Evolutionary conservation across 2,329 filamentous ascomycete species (phyloP).

Genomic region (Arthrinium phaeospermum): DNA sequence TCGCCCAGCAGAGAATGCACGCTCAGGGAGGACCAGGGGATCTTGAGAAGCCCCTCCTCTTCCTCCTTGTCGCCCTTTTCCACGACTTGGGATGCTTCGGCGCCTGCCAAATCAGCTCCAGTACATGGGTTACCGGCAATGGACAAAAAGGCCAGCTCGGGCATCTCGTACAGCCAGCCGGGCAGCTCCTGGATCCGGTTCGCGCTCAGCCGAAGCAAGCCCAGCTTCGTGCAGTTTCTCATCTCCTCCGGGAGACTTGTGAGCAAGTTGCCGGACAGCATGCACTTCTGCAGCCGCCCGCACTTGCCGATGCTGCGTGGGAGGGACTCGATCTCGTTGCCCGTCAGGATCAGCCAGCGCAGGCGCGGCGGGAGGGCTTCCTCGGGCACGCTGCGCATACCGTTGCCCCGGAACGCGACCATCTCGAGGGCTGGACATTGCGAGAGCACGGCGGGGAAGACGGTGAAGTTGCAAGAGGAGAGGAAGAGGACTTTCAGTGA

Average conservation of each 20-base stretch:
- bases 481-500: constrained; percentile 54
- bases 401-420: constrained; percentile 54
- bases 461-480: constrained; percentile 50
- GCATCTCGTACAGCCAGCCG: constrained; percentile 50
- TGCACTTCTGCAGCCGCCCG: constrained; percentile 51
- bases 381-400: constrained; percentile 49
- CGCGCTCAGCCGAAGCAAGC: constrained; percentile 49
- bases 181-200: constrained; percentile 48
- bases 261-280: constrained; percentile 54
- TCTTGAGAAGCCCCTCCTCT: constrained; percentile 24
- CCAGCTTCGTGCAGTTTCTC: constrained; percentile 49
- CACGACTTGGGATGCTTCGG: neutral
- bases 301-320: constrained; percentile 50
- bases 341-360: constrained; percentile 55
- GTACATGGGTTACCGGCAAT: constrained; percentile 55
- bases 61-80: constrained; percentile 29
- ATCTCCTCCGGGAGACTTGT: constrained; percentile 47
- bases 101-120: constrained; percentile 27
- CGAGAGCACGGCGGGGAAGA: constrained; percentile 49
- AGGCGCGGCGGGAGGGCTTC: constrained; percentile 47
- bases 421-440: constrained; percentile 53
- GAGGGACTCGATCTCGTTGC: constrained; percentile 47
- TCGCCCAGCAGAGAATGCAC: constrained; percentile 48
- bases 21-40: constrained; percentile 48
- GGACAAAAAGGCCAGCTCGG: constrained; percentile 52